Base-by-base conservation (phyloP, 208 protist genomes). In the Trypanosoma boissoni region DNA sequence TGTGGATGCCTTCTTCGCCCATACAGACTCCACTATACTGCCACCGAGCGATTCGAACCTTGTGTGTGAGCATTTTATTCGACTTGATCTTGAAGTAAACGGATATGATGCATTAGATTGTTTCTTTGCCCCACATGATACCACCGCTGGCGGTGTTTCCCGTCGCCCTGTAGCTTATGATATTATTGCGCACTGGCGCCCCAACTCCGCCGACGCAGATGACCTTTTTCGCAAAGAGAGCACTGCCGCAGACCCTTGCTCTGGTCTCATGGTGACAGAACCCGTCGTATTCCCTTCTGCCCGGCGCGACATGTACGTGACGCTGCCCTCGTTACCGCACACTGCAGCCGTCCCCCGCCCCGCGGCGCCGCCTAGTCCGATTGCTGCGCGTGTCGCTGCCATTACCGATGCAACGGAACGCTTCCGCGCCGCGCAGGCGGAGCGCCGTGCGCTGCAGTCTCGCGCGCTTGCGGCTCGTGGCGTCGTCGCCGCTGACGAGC, bases 11-110 rank as follows among this genome's bases (percentile, higher is more conserved):
- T 58, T 70, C n/a, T 70, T 57, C 20, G 23, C 56, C 32, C 41
- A 31, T 23, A 18, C 49, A 6, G 46, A 60, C 16, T 43, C 31
- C 7, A 2, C 27, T 21, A 28, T 27, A 34, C 16, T 8, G 1
- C 6, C 44, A 16, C 12, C 26, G 10, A 31, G 20, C 20, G 21
- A 51, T 24, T 2, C 28, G 24, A 21, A 18, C n/a, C 18, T 45
- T 21, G 20, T 7, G 9, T 14, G 23, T 7, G 12, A 31, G 2
- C 29, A 23, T 21, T 60, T 55, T 23, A n/a, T 63, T 16, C 54
- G 48, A 20, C 34, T 81, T 10, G 76, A 78, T 52, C n/a, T 32
- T 9, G 20, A 26, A 21, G 53, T 75, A 50, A 75, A 83, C 42
- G 42, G 18, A 18, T 34, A 67, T 1, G 66, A 77, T 44, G 72